These are phyloP conservation scores for Colletotrichum chlorophyti DNA, from an alignment of 2,329 filamentous ascomycete species.

Conservation along the genomic window DNA sequence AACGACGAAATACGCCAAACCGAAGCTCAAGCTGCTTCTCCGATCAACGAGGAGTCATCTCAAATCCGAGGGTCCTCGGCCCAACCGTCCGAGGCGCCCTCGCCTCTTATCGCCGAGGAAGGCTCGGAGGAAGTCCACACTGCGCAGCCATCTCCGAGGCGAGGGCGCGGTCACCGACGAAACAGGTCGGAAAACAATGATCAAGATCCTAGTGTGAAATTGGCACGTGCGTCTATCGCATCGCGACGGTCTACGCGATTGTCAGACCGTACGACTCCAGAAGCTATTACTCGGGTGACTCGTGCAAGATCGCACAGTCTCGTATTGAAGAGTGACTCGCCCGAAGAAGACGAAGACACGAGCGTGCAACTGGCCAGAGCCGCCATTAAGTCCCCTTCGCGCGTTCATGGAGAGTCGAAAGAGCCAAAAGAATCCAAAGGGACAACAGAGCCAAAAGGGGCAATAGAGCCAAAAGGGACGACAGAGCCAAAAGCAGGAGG, in stretches of 20 bases:
- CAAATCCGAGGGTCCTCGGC: constrained; percentile 26
- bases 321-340: constrained; percentile 31
- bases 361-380: constrained; percentile 39
- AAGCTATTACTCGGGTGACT: constrained; percentile 31
- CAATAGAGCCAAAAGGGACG: neutral
- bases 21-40: constrained; percentile 5
- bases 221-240: constrained; percentile 28
- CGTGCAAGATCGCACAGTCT: constrained; percentile 37
- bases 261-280: constrained; percentile 29
- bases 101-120: constrained; percentile 28
- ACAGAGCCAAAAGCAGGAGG: neutral
- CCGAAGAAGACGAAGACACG: constrained; percentile 33
- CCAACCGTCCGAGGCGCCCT: constrained; percentile 24
- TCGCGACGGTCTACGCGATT: constrained; percentile 28
- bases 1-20: neutral
- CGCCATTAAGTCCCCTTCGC: constrained; percentile 38
- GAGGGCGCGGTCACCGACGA: constrained; percentile 25
- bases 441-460: neutral
- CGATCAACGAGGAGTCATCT: constrained; percentile 19
- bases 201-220: constrained; percentile 26
- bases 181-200: constrained; percentile 21
- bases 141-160: constrained; percentile 20
- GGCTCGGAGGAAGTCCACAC: constrained; percentile 12
- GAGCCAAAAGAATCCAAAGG: neutral
- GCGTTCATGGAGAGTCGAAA: neutral